Evolutionary conservation across 2,329 filamentous ascomycete genomes (phyloP).

Genomic region (Fusarium sublunatum): DNA sequence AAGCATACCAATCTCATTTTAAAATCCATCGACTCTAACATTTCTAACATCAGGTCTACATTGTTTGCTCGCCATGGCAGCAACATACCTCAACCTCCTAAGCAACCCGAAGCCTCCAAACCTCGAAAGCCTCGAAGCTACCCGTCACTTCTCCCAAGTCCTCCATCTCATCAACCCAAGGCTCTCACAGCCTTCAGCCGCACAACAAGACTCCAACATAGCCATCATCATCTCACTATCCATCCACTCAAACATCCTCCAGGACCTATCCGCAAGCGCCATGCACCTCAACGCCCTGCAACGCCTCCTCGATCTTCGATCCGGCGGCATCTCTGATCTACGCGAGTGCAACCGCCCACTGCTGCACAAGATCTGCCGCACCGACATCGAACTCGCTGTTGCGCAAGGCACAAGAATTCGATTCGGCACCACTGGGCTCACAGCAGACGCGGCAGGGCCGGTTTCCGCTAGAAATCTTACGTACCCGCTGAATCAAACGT

Average conservation of each 20-base stretch:
- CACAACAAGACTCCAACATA: constrained; percentile 28
- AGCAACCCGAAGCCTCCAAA: constrained; percentile 17
- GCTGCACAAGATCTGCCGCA: constrained; percentile 35
- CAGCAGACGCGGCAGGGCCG: constrained; percentile 12
- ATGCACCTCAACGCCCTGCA: constrained; percentile 35
- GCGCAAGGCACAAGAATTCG: constrained; percentile 13
- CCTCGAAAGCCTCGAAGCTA: constrained; percentile 39
- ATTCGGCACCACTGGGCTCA: constrained; percentile 21
- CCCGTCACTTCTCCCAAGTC: constrained; percentile 36
- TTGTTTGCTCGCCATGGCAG: constrained; percentile 38
- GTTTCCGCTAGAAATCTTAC: not conserved
- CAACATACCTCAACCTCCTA: constrained; percentile 35
- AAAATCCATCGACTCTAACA: not conserved
- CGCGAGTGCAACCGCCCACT: constrained; percentile 21
- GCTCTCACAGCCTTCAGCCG: constrained; percentile 11
- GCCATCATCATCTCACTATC: constrained; percentile 35
- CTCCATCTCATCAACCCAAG: constrained; percentile 30
- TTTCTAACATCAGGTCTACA: constrained; percentile 22
- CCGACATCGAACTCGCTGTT: constrained; percentile 24
- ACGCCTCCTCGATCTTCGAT: not conserved
- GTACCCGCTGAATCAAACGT: constrained; percentile 18
- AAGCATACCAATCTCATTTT: not conserved
- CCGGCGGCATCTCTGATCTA: constrained; percentile 11
- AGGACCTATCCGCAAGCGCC: constrained; percentile 5
- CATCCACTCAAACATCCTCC: constrained; percentile 33